Evolutionary conservation across 345 rosid species (phyloP), one percentile per base, ranked within the genome.

Genomic region (Carallia pectinifolia): DNA sequence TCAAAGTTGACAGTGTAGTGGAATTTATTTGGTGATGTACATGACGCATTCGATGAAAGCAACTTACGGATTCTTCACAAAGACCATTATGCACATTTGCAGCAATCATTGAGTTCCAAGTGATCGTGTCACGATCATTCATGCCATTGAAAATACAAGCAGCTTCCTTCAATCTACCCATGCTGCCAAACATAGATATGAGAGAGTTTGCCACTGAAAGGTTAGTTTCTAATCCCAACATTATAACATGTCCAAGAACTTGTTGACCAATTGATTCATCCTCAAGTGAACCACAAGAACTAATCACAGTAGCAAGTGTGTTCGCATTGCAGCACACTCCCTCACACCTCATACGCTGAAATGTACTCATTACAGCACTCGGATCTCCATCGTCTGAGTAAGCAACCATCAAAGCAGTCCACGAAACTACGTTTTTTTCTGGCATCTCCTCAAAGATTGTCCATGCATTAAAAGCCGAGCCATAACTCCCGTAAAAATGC

Each of bases 331-430:
- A 83, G 31, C 72, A 74, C 75, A 83, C 64, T 27, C 82, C 89
- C 78, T 84, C 93, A 64, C 37, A 30, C 62, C 81, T 86, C 98
- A 93, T 87, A 40, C 61, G 53, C 64, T 19, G 69, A 79, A 63
- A 93, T 16, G 85, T 58, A 64, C 62, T 72, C 31, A 93, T 58
- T 17, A 89, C 97, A 71, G 80, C 84, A 34, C 69, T 61, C 4
- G 88, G 78, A 61, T 86, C 84, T 72, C 87, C 87, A 62, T 65
- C 72, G 74, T 87, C 87, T 67, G 77, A 66, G 78, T 82, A 87
- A 54, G 90, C 83, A 77, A 80, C 88, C 97, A 93, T 91, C 81
- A 93, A 66, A 30, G 98, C 89, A 76, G 97, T 93, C 97, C 97
- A 91, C 52, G 98, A 87, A 69, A 89, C 97, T 5, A 91, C 90